Evolutionary conservation across 768 basidiomycete genomes (phyloP), one percentile per base, ranked within the genome.

Genomic region (Leccinum variicolor): DNA sequence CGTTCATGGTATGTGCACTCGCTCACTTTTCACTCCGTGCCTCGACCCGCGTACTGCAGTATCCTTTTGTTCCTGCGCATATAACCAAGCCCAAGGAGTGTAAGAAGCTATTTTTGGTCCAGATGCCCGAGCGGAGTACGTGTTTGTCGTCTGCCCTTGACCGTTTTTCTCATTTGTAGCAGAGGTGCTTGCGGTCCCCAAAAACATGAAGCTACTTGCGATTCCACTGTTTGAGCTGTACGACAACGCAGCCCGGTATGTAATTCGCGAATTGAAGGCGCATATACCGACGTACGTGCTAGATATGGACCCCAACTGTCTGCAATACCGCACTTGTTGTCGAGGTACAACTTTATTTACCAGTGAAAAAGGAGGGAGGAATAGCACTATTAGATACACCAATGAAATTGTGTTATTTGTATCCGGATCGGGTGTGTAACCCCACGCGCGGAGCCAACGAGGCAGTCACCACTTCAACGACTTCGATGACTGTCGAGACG

Each of bases 171-270:
- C 41, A 43, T 43, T 13, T 19, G 11, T 8, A 19, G 21, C 73
- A 98, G 96, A 97, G 73, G 91, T 96, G 15, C 85, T 99, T 9
- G 93, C 94, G 0, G 95, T 99, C 4, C 97, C 97, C 0, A 92
- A 92, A 75, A 99, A 99, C 73, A 98, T 98, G 96, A 98, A 98
- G 70, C 84, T 99, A 8, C 85, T 96, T 43, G 96, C 95, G 17
- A 93, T 98, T 48, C 97, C 97, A 0, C 79, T 99, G 36, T 98
- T 96, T 68, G 97, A 99, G 74, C 78, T 98, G 14, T 99, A 98
- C 69, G 97, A 98, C 72, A 99, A 99, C 59, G 91, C 94, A 9
- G 94, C 96, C 0, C 80, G 95, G 80, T 89, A 71, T 51, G 77
- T 69, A 46, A 7, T 23, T 31, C 41, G 5, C 4, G 4, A 17